These are phyloP conservation scores for Endoconidiophora polonica DNA, from an alignment of 2,329 filamentous ascomycete species.

Conservation along the genomic window DNA sequence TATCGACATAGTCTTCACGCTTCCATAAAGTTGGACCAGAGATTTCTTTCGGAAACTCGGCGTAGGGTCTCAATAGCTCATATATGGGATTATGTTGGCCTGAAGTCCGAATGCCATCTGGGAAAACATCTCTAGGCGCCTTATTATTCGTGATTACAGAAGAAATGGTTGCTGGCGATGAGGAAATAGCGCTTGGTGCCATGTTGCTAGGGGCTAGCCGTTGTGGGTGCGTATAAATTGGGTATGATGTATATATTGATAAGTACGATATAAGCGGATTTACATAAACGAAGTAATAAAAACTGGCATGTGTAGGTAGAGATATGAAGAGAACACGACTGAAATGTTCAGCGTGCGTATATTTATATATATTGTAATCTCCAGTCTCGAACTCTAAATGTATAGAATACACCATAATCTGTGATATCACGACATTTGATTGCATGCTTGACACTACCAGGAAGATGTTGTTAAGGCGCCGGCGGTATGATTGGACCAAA, in stretches of 20 bases:
- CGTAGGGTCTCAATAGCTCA: constrained; percentile 47
- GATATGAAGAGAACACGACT: background rate
- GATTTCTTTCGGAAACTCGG: constrained; percentile 54
- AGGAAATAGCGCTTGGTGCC: constrained; percentile 4
- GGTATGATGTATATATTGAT: background rate
- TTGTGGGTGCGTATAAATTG: background rate
- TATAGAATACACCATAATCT: background rate
- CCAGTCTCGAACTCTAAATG: too few relatives aligned
- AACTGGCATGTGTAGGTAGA: background rate
- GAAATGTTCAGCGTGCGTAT: background rate
- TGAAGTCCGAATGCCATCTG: constrained; percentile 34
- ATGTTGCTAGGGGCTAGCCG: background rate
- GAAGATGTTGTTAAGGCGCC: too few relatives aligned
- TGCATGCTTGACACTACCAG: background rate
- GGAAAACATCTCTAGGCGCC: constrained; percentile 25
- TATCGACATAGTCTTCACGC: constrained; percentile 42
- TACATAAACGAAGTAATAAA: background rate
- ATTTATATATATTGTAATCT: background rate
- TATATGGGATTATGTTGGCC: constrained; percentile 59
- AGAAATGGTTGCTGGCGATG: background rate
- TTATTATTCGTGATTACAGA: constrained; percentile 18
- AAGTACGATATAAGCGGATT: background rate
- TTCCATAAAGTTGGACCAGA: constrained; percentile 58
- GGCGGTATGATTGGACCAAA: too few relatives aligned
- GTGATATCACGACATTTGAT: background rate